phyloP scores from a whole-genome alignment of 208 protist species.

The Endotrypanum monterogeii region DNA sequence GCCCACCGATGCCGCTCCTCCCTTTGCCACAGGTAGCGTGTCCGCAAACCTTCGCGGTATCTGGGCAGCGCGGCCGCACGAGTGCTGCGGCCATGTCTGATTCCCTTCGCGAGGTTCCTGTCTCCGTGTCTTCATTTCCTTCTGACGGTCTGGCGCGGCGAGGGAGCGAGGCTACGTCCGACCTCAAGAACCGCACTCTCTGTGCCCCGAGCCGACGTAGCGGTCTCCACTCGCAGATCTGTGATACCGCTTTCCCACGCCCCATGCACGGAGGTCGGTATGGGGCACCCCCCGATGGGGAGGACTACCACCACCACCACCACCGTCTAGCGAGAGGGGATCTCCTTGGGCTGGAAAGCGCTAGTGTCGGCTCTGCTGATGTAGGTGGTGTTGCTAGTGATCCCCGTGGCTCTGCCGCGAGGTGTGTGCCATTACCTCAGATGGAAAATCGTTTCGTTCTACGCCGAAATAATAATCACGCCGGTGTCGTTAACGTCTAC shows the following conservation, averaged over 20 bases:
- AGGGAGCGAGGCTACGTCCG: background rate
- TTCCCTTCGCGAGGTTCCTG: background rate
- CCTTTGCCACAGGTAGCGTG: background rate
- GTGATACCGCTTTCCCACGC: background rate
- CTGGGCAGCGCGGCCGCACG: background rate
- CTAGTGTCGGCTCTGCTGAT: background rate
- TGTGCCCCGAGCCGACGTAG: slow-evolving; percentile 1
- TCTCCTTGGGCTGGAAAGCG: background rate
- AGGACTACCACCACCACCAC: too few species aligned
- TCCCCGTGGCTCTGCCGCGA: background rate
- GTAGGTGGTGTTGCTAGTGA: background rate
- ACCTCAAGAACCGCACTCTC: background rate
- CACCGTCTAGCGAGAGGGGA: background rate
- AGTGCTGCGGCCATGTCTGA: background rate
- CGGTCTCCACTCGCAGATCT: slow-evolving; percentile 3
- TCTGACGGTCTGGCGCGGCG: background rate
- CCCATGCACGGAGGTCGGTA: slow-evolving; percentile 13
- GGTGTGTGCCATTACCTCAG: slow-evolving; percentile 7
- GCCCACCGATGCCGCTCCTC: background rate
- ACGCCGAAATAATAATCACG: slow-evolving; percentile 34
- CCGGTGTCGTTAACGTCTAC: slow-evolving; percentile 61
- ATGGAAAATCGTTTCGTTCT: slow-evolving; percentile 35
- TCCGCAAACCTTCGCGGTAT: background rate
- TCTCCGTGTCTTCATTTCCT: background rate
- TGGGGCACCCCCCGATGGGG: slow-evolving; percentile 15